Conservation (phyloP, 225 moss, liverwort and hornwort species). For the Thuidium tamariscinum region DNA sequence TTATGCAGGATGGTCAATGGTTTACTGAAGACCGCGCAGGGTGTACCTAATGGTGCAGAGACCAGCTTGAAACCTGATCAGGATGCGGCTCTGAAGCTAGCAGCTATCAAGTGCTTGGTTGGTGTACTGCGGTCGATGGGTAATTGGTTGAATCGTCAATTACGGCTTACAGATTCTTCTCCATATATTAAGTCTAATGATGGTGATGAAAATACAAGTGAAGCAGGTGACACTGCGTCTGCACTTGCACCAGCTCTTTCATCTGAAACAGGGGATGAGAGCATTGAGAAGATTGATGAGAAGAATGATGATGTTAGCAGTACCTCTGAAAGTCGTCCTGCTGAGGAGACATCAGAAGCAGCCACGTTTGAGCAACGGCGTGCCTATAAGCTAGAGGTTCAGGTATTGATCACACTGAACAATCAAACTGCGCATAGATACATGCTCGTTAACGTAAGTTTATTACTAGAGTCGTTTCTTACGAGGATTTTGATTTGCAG, state of each 20-base stretch:
- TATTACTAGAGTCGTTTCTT: not conserved
- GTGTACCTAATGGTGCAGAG: conserved; percentile 91
- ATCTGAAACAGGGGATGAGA: conserved; percentile 46
- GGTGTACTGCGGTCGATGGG: conserved; percentile 99
- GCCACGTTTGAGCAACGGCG: conserved; percentile 95
- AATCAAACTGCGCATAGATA: not conserved
- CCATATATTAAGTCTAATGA: conserved; percentile 77
- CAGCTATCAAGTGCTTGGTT: conserved; percentile 97
- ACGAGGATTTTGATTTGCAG: conserved; percentile 42
- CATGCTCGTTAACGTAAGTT: not conserved
- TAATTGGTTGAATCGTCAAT: conserved; percentile 96
- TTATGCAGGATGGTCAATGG: conserved; percentile 95
- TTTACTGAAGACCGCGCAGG: conserved; percentile 94
- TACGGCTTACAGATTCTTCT: conserved; percentile 77
- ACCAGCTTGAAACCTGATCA: conserved; percentile 80
- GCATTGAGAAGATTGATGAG: conserved; percentile 21
- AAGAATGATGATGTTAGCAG: conserved; percentile 40
- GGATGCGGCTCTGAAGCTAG: conserved; percentile 81
- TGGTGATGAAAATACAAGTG: conserved; percentile 58
- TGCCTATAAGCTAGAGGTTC: conserved; percentile 91
- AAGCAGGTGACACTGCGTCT: conserved; percentile 33
- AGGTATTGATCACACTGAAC: conserved; percentile 35
- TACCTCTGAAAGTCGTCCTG: conserved; percentile 33
- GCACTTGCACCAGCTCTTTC: conserved; percentile 11
- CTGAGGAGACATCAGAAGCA: conserved; percentile 88